These are phyloP conservation scores for Zhuliangozyma blackwelliae DNA, from an alignment of 1,139 yeast genomes.

Conservation along the genomic window DNA sequence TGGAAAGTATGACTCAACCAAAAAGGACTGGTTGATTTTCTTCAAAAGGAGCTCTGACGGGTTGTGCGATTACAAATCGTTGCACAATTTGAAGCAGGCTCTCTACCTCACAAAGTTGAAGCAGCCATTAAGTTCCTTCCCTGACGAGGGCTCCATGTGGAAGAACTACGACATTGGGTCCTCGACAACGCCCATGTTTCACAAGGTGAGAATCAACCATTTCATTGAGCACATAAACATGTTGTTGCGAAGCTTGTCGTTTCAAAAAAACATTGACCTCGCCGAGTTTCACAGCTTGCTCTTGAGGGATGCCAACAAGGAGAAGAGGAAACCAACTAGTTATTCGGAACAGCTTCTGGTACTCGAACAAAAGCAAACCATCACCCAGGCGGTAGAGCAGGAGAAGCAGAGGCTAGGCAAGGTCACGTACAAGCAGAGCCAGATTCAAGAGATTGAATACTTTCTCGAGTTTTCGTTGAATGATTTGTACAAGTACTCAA, in stretches of 20 bases:
- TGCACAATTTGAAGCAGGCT: slow-evolving; percentile 38
- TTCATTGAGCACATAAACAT: slow-evolving; percentile 46
- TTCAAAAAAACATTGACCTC: slow-evolving; percentile 18
- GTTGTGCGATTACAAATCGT: slow-evolving; percentile 17
- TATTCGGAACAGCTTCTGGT: slow-evolving; percentile 23
- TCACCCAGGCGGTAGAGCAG: slow-evolving; percentile 15
- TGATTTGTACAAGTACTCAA: slow-evolving; percentile 39
- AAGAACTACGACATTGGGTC: slow-evolving; percentile 27
- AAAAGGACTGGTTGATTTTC: slow-evolving; percentile 34
- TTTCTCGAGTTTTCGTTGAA: slow-evolving; percentile 51
- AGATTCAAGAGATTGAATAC: slow-evolving; percentile 47
- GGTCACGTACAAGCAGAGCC: slow-evolving; percentile 20
- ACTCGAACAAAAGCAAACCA: slow-evolving; percentile 28
- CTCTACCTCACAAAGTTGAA: slow-evolving; percentile 29
- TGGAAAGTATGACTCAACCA: slow-evolving; percentile 30
- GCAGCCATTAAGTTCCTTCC: slow-evolving; percentile 34
- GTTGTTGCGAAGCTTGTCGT: slow-evolving; percentile 37
- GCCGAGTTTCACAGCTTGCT: slow-evolving; percentile 10
- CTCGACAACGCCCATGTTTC: slow-evolving; percentile 29
- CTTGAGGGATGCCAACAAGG: not conserved
- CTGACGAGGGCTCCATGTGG: slow-evolving; percentile 36
- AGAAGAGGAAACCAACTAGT: not conserved
- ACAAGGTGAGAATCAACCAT: slow-evolving; percentile 41
- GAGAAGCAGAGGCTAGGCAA: slow-evolving; percentile 17
- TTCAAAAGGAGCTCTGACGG: slow-evolving; percentile 15